These are phyloP conservation scores for Telopea speciosissima DNA, from an alignment of 177 flowering plant genomes.

Conservation along the genomic window DNA sequence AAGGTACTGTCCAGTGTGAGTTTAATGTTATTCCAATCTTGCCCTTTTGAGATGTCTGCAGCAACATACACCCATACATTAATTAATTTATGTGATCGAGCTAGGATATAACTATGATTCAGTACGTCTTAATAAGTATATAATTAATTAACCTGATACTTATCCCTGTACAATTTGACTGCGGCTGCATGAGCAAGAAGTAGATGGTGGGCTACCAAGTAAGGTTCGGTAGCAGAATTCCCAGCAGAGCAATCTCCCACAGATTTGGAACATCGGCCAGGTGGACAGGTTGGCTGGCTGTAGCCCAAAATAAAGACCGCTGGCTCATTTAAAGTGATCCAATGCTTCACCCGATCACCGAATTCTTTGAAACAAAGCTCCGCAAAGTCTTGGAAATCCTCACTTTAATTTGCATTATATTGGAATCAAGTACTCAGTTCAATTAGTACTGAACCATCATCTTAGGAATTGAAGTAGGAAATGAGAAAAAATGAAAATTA, in stretches of 20 bases:
- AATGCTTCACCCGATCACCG: constrained; percentile 39
- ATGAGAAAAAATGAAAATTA: no score
- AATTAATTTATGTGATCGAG: no score
- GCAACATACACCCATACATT: constrained; percentile 1
- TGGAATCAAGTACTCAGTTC: no score
- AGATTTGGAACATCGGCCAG: constrained; percentile 31
- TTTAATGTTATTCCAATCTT: constrained; percentile 33
- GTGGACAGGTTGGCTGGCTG: no score
- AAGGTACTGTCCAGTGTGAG: constrained; percentile 28
- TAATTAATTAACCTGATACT: constrained; percentile 28
- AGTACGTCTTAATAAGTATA: no score
- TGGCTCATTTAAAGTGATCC: constrained; percentile 44
- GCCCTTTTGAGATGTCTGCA: constrained; percentile 38
- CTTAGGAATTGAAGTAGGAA: no score
- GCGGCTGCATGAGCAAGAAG: no score
- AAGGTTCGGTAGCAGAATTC: constrained; percentile 32
- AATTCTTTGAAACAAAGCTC: constrained; percentile 28
- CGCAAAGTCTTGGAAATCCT: constrained; percentile 33
- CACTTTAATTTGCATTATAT: constrained; percentile 15
- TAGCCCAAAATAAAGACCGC: no score
- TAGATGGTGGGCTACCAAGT: constrained; percentile 21
- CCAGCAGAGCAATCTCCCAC: constrained; percentile 18
- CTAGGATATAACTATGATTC: no score
- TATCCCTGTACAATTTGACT: constrained; percentile 17
- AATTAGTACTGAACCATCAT: no score